Base-by-base conservation (phyloP, 1,139 yeast species). In the Debaryomycetaceae sp. region DNA sequence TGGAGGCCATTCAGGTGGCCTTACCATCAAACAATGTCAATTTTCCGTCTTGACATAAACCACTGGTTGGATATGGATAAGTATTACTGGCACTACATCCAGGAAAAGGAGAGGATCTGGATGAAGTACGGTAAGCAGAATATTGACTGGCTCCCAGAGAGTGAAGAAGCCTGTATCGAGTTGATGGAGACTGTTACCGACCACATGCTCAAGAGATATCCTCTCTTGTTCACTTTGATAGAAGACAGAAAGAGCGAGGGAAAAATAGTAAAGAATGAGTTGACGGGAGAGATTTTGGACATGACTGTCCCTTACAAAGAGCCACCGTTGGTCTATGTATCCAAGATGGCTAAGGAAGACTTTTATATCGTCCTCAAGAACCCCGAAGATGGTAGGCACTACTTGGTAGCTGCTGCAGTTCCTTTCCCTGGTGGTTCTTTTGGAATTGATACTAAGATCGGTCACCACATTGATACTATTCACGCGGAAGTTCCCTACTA, bases 1-100 rank as follows among this genome's bases (percentile, higher is more conserved):
- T 83, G 91, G 89, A 70, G 91, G 58, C 88, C 89, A 4, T 83
- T 83, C 61, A 67, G 89, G 53, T 81, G 86, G 83, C 89, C 89
- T 17, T 83, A 83, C 54, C 88, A 83, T 56, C 91, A 83, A 59
- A 83, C 89, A 1, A 83, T 83, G 91, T 77, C 85, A 11, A 81
- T 83, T 38, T 82, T 73, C 65, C 79, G 79, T 55, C 69, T 83
- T 29, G 87, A 83, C 51, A 68, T 81, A 26, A 81, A 83, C 56
- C 87, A 83, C 56, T 83, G 89, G 91, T 64, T 83, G 42, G 89
- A 83, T 52, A 83, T 83, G 89, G 89, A 83, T 58, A 82, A 81
- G 56, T 83, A 80, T 60, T 83, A 81, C 54, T 67, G 79, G 57
- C 82, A 80, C 45, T 83, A 82, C 51, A 72, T 82, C 39, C 67